These are phyloP conservation scores for Coprinellus micaceus DNA, from an alignment of 768 basidiomycete genomes.

Conservation along the genomic window DNA sequence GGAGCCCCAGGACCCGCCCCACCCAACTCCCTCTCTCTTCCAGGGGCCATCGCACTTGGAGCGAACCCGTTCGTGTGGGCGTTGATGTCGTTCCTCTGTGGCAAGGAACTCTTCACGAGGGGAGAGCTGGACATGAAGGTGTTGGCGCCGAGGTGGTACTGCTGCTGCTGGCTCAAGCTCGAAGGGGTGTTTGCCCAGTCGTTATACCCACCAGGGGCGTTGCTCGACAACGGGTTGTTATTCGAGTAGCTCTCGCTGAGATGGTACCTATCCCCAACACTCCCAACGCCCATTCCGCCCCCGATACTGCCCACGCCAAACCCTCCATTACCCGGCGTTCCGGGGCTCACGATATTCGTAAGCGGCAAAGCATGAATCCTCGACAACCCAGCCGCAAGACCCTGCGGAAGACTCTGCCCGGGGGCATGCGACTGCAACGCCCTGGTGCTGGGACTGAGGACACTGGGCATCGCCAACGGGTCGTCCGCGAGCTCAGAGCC, in stretches of 20 bases:
- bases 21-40: slow-evolving; percentile 3
- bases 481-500: slow-evolving; percentile 28
- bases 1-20: slow-evolving; percentile 45
- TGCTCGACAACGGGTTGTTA: no score
- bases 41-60: no score
- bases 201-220: no score
- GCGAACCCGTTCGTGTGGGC: no score
- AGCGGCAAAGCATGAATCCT: slow-evolving; percentile 72
- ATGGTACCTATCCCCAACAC: not conserved
- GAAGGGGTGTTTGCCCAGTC: no score
- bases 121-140: no score
- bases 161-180: no score
- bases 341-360: slow-evolving; percentile 34
- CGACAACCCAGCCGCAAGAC: slow-evolving; percentile 87
- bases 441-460: slow-evolving; percentile 65
- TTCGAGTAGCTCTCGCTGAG: not conserved
- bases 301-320: not conserved
- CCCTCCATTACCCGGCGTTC: slow-evolving; percentile 13
- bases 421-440: slow-evolving; percentile 86
- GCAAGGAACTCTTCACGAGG: no score
- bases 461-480: slow-evolving; percentile 21
- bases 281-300: not conserved
- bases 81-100: no score
- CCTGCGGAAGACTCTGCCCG: slow-evolving; percentile 87
- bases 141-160: no score